Evolutionary conservation across 305 asterid genomes (phyloP).

Genomic region (Ruellia speciosa): DNA sequence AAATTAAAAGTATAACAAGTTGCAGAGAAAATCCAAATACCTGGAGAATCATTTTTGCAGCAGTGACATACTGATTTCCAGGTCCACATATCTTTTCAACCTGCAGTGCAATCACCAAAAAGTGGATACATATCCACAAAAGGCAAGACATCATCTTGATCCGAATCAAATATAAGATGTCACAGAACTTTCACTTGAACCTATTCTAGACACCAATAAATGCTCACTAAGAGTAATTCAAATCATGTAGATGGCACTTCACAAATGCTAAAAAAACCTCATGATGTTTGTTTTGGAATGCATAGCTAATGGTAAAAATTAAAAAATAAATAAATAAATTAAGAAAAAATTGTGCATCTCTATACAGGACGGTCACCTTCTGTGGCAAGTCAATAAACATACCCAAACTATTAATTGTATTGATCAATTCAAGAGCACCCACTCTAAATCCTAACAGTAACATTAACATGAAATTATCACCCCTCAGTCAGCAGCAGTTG

Average conservation of each 20-base stretch:
- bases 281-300: no score
- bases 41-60: slow-evolving; percentile 98
- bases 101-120: slow-evolving; percentile 33
- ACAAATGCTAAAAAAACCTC: background rate
- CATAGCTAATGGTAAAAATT: no score
- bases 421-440: no score
- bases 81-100: slow-evolving; percentile 97
- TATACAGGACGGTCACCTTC: no score
- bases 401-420: no score
- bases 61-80: slow-evolving; percentile 96
- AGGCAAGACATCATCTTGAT: background rate
- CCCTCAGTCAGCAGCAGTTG: no score
- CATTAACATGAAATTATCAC: no score
- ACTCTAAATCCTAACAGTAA: no score
- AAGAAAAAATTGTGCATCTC: no score
- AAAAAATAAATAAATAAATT: no score
- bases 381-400: no score
- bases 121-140: slow-evolving; percentile 14
- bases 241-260: slow-evolving; percentile 1
- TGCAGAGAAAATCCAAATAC: slow-evolving; percentile 27
- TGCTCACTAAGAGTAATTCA: background rate
- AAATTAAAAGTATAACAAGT: slow-evolving; percentile 11
- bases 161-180: background rate
- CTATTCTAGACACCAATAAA: slow-evolving; percentile 11
- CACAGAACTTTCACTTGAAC: background rate